A percentile compares a stretch with the other conserved stretches of the same genome.
Conservation (phyloP, 2,329 filamentous ascomycete genomes). For the Grosmannia clavigera region DNA sequence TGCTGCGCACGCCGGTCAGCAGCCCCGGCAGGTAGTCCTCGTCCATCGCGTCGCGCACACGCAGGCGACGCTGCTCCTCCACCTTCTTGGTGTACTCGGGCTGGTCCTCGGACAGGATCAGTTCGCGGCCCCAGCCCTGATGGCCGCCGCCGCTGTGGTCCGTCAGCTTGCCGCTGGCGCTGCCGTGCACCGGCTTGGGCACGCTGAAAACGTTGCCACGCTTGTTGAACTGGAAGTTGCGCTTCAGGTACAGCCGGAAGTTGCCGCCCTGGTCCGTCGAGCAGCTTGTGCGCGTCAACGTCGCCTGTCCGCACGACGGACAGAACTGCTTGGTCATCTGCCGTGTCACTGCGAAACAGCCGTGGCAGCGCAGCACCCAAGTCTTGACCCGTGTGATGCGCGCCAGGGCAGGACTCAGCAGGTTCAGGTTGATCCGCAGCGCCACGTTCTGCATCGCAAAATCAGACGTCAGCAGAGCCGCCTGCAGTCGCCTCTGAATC, state of each 20-base stretch:
- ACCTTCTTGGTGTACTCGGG: slow-evolving; percentile 69
- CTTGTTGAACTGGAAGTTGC: slow-evolving; percentile 93
- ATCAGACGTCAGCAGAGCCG: slow-evolving; percentile 87
- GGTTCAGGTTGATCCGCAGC: slow-evolving; percentile 73
- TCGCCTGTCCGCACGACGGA: slow-evolving; percentile 76
- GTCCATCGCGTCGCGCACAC: slow-evolving; percentile 81
- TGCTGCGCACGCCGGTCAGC: slow-evolving; percentile 63
- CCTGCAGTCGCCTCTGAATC: slow-evolving; percentile 58
- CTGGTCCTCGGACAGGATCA: slow-evolving; percentile 89
- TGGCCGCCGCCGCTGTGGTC: slow-evolving; percentile 52
- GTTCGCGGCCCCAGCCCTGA: slow-evolving; percentile 69
- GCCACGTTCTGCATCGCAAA: slow-evolving; percentile 98
- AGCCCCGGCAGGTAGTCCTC: slow-evolving; percentile 83
- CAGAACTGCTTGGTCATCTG: slow-evolving; percentile 89
- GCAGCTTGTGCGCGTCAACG: slow-evolving; percentile 74
- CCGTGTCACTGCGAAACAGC: slow-evolving; percentile 74
- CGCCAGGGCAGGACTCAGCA: slow-evolving; percentile 59
- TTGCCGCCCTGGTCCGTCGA: slow-evolving; percentile 64
- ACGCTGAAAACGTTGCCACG: slow-evolving; percentile 86
- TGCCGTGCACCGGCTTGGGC: slow-evolving; percentile 77
- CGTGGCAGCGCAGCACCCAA: slow-evolving; percentile 86
- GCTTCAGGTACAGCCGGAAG: slow-evolving; percentile 79
- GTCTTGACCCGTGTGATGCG: slow-evolving; percentile 78
- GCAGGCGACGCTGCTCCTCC: slow-evolving; percentile 50
- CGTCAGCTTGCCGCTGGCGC: slow-evolving; percentile 61